Evolutionary conservation across 2,329 filamentous ascomycete species (phyloP).

Genomic region (Exophiala bonariae): DNA sequence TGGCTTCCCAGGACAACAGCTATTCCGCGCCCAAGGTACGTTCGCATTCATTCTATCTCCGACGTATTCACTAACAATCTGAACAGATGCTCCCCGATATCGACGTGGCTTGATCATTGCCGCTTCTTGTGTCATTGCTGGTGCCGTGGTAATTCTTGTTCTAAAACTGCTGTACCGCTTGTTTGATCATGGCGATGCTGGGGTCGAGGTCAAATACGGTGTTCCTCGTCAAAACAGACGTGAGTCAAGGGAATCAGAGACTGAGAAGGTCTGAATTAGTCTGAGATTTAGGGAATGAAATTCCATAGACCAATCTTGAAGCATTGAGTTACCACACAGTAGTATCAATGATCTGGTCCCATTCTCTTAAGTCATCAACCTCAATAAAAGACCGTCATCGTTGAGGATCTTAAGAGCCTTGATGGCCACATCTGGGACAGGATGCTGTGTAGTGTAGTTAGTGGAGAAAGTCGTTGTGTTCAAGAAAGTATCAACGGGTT

Average conservation of each 20-base stretch:
- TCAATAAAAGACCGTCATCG: too few species aligned
- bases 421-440: too few species aligned
- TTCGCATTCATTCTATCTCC: too few species aligned
- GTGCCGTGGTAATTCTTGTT: slow-evolving; percentile 12
- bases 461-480: too few species aligned
- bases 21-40: slow-evolving; percentile 26
- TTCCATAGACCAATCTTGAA: too few species aligned
- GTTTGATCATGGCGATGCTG: slow-evolving; percentile 15
- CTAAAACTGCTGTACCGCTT: slow-evolving; percentile 14
- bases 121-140: slow-evolving; percentile 12
- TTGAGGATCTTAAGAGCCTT: too few species aligned
- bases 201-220: slow-evolving; percentile 9
- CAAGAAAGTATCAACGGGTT: too few species aligned
- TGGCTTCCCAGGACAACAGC: slow-evolving; percentile 27
- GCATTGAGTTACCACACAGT: too few species aligned
- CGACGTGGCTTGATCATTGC: slow-evolving; percentile 16
- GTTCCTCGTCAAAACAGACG: neutral
- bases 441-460: too few species aligned
- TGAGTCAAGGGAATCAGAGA: neutral
- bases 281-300: too few species aligned
- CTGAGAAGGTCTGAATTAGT: neutral
- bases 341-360: too few species aligned
- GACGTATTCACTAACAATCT: slow-evolving; percentile 3
- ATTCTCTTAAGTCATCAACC: too few species aligned
- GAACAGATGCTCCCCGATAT: slow-evolving; percentile 15